Base-by-base conservation (phyloP, 306 rosid species). In the Lotus japonicus region DNA sequence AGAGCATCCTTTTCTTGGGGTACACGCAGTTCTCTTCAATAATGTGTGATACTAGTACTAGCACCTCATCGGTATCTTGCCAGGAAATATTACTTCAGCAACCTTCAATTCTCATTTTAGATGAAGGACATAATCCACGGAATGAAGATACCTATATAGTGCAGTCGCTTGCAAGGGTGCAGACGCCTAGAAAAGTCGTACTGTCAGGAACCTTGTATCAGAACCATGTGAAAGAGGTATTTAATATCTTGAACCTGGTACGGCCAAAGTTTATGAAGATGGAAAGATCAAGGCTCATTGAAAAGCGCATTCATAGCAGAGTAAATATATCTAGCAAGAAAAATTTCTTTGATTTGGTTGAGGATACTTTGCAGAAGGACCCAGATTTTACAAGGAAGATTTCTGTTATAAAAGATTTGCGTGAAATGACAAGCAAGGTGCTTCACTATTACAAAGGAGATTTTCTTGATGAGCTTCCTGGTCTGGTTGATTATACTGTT, bases 101-200 rank as follows among this genome's bases (percentile, higher is more conserved):
- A 45, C 97, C 99, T 15, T 73, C 96, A 0, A 83, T 94, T 82
- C 95, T 94, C 12, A 85, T 94, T 42, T 76, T 94, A 48, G 99
- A 94, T 9, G 99, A 94, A 83, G 99, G 99, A n/a, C 99, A 94
- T 72, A 94, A 84, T 33, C 96, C 99, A 6, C 83, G 97, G 77
- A 94, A 90, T 64, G 99, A 94, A 56, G 77, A 85, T 72, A 90
- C 99, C 11, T 95, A 94, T 58, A 87, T 87, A 58, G 80, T 90
- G 58, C 96, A 88, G 38, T 75, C 97, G 54, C 94, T 94, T 64
- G 84, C 88, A 4, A 86, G 88, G 58, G 86, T 94, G 7, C 84
- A 79, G 55, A 94, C 99, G 5, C 90, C 95, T 5, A 81, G 96
- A 23, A 94, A 90, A 70, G 96, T 90, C 18, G 95, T 94, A 16